These are phyloP conservation scores for Lagenaria siceraria DNA, from an alignment of 306 rosid species.

Conservation along the genomic window DNA sequence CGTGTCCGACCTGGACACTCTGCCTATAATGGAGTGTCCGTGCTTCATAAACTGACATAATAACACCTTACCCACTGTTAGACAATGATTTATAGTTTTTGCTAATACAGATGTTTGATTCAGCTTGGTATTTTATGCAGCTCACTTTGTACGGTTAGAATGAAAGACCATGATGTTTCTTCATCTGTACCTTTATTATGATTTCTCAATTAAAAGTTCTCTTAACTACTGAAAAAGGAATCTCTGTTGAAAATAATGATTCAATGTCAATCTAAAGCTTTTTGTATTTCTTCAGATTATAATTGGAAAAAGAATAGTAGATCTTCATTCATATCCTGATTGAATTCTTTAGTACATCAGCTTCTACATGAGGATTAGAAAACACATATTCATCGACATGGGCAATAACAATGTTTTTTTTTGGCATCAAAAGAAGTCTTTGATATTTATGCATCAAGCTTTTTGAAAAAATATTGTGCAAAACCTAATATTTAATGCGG, in stretches of 20 bases:
- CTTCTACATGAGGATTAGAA: not conserved
- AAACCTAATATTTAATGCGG: not conserved
- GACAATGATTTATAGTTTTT: not conserved
- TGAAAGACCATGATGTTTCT: not conserved
- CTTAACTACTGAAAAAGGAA: not conserved
- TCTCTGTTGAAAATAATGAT: not conserved
- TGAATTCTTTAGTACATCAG: not conserved
- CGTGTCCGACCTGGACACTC: no score
- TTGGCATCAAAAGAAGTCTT: not conserved
- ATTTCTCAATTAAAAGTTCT: not conserved
- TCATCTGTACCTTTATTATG: not conserved
- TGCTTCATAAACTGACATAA: no score
- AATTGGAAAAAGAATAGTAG: not conserved
- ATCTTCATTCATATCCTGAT: not conserved
- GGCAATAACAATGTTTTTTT: not conserved
- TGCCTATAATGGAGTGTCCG: no score
- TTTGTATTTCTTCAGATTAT: not conserved
- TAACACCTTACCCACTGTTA: not conserved
- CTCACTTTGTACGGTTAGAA: not conserved
- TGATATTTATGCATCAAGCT: not conserved
- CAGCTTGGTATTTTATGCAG: not conserved
- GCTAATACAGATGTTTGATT: not conserved
- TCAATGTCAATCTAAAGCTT: not conserved
- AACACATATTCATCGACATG: not conserved
- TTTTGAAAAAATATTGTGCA: not conserved